Conservation (phyloP, 257 asterid genomes). For the Scutellaria baicalensis region DNA sequence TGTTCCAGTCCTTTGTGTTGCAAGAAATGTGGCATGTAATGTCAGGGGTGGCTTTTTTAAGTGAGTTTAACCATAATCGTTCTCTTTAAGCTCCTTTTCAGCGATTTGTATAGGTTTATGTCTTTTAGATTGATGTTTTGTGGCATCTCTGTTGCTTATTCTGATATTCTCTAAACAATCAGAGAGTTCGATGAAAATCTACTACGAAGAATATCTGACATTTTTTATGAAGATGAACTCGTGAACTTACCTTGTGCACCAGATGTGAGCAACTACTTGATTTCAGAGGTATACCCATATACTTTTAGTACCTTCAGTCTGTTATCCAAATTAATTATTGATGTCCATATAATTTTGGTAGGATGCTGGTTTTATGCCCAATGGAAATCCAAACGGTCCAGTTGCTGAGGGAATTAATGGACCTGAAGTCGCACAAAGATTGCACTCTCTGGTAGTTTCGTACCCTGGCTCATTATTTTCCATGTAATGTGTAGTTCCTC, state of each 20-base stretch:
- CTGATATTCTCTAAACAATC: constrained; percentile 11
- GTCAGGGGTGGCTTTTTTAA: constrained; percentile 94
- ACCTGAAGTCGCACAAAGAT: constrained; percentile 63
- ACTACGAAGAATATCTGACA: constrained; percentile 55
- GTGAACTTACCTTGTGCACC: constrained; percentile 74
- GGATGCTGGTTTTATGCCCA: constrained; percentile 65
- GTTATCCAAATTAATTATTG: constrained; percentile 9
- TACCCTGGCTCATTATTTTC: constrained; percentile 5
- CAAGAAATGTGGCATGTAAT: constrained; percentile 98
- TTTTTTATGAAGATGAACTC: constrained; percentile 81
- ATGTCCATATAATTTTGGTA: constrained; percentile 22
- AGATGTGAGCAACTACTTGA: constrained; percentile 90
- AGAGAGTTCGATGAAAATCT: constrained; percentile 88
- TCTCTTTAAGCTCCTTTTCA: constrained; percentile 8
- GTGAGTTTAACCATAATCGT: constrained; percentile 36
- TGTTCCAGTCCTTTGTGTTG: constrained; percentile 94
- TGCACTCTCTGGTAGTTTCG: constrained; percentile 44
- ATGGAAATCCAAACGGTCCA: constrained; percentile 59
- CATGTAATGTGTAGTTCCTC: background rate
- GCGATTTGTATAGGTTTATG: background rate
- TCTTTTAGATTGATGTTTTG: background rate
- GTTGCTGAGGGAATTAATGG: constrained; percentile 76
- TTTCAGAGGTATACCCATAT: constrained; percentile 62
- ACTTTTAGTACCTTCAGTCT: background rate
- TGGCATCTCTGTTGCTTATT: background rate